These are phyloP conservation scores for Scenedesmus sp. DNA, from an alignment of 163 green algal species.

Conservation along the genomic window DNA sequence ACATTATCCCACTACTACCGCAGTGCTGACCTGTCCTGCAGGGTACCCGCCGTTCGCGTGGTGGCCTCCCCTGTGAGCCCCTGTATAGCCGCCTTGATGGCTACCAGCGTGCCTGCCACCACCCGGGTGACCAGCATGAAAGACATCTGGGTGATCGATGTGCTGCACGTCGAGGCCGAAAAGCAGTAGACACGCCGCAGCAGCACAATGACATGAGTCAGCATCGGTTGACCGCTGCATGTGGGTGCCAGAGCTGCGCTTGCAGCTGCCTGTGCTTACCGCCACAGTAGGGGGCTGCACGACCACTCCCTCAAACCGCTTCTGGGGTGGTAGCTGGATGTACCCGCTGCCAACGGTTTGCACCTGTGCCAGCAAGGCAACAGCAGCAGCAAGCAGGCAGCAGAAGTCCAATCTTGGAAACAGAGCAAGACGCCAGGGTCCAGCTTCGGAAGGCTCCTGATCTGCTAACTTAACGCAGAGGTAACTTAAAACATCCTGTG, in stretches of 20 bases:
- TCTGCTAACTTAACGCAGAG: neutral
- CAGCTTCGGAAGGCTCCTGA: neutral
- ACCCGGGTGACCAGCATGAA: conserved; percentile 21
- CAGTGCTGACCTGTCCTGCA: neutral
- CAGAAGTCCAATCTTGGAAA: neutral
- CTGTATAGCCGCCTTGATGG: conserved; percentile 26
- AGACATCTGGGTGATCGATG: conserved; percentile 68
- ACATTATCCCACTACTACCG: no score
- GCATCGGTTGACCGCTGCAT: neutral
- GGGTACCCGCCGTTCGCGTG: neutral
- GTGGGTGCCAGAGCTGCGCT: neutral
- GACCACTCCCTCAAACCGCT: conserved; percentile 79
- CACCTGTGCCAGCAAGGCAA: conserved; percentile 66
- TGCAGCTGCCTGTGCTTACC: conserved; percentile 57
- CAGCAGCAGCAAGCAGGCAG: neutral
- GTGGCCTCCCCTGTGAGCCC: conserved; percentile 25
- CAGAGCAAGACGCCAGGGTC: neutral
- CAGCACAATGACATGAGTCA: neutral
- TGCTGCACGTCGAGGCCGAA: conserved; percentile 53
- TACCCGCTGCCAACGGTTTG: conserved; percentile 82
- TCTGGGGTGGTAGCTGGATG: conserved; percentile 85
- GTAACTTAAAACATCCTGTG: neutral
- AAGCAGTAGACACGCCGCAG: neutral
- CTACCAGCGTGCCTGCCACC: conserved; percentile 13
- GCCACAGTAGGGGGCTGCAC: conserved; percentile 84